Evolutionary conservation across 768 basidiomycete genomes (phyloP).

Genomic region (Naganishia randhawae): DNA sequence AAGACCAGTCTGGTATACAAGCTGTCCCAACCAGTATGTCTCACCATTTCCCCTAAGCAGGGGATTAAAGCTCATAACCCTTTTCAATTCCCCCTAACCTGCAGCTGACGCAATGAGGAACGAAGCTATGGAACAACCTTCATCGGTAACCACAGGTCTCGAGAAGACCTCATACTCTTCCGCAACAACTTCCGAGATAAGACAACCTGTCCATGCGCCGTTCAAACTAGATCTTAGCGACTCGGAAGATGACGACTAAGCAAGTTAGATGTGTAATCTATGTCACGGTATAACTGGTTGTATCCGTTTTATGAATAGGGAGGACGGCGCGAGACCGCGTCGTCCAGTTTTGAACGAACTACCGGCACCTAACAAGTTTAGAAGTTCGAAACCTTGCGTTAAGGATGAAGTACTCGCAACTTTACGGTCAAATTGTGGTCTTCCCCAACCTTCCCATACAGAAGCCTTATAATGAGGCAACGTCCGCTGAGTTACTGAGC

Average conservation of each 20-base stretch:
- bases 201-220: slow-evolving; percentile 15
- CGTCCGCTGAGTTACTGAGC: too few relatives aligned
- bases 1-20: slow-evolving; percentile 1
- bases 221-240: slow-evolving; percentile 28
- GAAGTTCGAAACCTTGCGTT: too few relatives aligned
- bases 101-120: background rate
- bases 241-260: slow-evolving; percentile 22
- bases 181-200: background rate
- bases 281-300: background rate
- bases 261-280: background rate
- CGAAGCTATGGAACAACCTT: background rate
- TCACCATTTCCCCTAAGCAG: background rate
- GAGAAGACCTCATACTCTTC: background rate
- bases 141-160: background rate
- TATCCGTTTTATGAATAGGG: background rate
- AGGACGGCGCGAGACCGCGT: too few relatives aligned
- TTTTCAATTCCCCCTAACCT: background rate
- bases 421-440: too few relatives aligned
- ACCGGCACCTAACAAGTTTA: too few relatives aligned
- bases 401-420: too few relatives aligned
- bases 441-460: too few relatives aligned
- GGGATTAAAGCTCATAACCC: too few relatives aligned
- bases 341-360: too few relatives aligned
- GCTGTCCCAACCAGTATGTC: background rate
- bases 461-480: too few relatives aligned